Percentiles rank a stretch among this genome's conserved stretches.
Evolutionary conservation across 2,329 filamentous ascomycete species (phyloP).

Genomic region (Basipetospora chlamydospora): DNA sequence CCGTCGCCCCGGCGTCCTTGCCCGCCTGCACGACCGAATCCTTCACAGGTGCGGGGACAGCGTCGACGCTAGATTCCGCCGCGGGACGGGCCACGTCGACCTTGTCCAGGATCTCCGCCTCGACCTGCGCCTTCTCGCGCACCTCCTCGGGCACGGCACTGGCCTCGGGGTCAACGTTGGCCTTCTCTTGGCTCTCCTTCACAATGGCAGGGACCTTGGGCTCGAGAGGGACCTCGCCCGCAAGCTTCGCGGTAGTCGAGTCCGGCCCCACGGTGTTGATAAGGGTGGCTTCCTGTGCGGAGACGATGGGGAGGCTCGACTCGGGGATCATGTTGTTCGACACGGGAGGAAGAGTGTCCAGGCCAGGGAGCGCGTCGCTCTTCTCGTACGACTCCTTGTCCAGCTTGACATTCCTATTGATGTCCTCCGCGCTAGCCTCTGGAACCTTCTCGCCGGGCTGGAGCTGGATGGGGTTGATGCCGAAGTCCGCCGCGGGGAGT

Average conservation of each 20-base stretch:
- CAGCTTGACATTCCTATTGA: conserved; percentile 57
- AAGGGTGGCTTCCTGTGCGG: conserved; percentile 22
- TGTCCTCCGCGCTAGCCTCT: conserved; percentile 50
- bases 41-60: conserved; percentile 17
- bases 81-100: conserved; percentile 40
- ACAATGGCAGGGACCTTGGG: conserved; percentile 36
- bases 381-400: conserved; percentile 82
- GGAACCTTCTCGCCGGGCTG: conserved; percentile 72
- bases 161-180: not conserved
- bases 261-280: conserved; percentile 38
- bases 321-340: conserved; percentile 61
- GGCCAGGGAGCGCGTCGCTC: conserved; percentile 46
- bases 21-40: conserved; percentile 29
- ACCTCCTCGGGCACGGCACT: conserved; percentile 1
- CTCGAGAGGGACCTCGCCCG: conserved; percentile 53
- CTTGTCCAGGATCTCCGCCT: conserved; percentile 14
- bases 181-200: conserved; percentile 53
- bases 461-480: conserved; percentile 67
- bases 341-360: conserved; percentile 35
- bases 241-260: conserved; percentile 48
- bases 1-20: conserved; percentile 54
- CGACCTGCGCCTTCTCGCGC: conserved; percentile 4
- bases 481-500: conserved; percentile 45
- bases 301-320: conserved; percentile 58
- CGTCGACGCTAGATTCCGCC: conserved; percentile 50